Evolutionary conservation across 2,329 filamentous ascomycete genomes (phyloP), one percentile per base, ranked within the genome.

Genomic region (Thielaviopsis musarum): DNA sequence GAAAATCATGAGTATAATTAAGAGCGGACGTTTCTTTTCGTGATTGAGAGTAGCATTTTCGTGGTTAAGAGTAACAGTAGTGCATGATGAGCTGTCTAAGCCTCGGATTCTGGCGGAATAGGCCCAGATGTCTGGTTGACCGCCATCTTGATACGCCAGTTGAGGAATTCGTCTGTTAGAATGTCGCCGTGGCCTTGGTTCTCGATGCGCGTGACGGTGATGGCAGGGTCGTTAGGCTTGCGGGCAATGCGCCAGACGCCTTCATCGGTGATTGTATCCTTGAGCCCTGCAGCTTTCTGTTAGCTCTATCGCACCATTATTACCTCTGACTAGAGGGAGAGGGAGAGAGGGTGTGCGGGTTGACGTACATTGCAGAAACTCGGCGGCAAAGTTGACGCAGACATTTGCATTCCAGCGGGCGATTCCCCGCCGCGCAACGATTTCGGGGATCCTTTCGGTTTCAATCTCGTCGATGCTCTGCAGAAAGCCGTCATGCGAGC

Each of bases 361-460:
- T 19, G 41, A 70, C 83, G 71, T 70, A 89, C 88, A 94, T 7
- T 84, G 83, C 17, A 97, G 71, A 65, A 97, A 88, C 0, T 73
- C 76, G 1, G 81, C 82, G 1, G 89, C 83, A 72, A 96, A 96
- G 65, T 95, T 95, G 67, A 97, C 93, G 68, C 91, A 96, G 64
- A 87, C 80, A 67, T 96, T 91, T 19, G 88, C 91, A 72, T 97
- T 88, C 93, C 93, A 98, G 54, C 79, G 81, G 1, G 76, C 75
- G 30, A 80, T 80, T 0, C 84, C 83, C 10, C 77, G 71, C 58
- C 80, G 77, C 65, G 85, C 82, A 15, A 94, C 87, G 56, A 80
- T 85, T 1, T 80, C 78, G 0, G 93, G 93, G 59, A 98, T 89
- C 30, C 74, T 77, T 53, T 83, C 81, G 1, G 91, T 96, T 62